These are phyloP conservation scores for Hondaea fermentalgiana DNA, from an alignment of 108 stramenopile genomes.

Conservation along the genomic window DNA sequence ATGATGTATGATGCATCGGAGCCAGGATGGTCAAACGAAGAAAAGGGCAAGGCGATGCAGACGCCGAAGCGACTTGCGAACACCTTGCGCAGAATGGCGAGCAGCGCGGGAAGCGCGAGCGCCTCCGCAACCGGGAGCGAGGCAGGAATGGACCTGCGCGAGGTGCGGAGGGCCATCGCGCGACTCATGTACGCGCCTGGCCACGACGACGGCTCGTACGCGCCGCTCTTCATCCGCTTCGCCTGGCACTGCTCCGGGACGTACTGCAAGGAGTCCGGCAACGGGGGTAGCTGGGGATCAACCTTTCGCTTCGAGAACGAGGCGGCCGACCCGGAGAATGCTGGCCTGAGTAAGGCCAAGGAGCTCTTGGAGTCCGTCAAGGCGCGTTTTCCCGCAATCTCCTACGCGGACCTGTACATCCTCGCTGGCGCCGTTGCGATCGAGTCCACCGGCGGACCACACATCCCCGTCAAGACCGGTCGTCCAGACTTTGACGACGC, in stretches of 20 bases:
- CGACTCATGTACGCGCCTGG: not conserved
- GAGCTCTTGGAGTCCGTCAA: constrained; percentile 73
- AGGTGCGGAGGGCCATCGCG: not conserved
- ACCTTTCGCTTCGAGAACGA: not conserved
- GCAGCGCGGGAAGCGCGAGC: not conserved
- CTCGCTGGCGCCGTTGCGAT: constrained; percentile 69
- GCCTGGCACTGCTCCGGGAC: not conserved
- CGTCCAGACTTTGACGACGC: constrained; percentile 58
- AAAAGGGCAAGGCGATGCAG: not conserved
- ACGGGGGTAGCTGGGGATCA: not conserved
- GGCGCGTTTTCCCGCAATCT: constrained; percentile 67
- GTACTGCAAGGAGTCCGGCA: not conserved
- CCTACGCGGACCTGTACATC: constrained; percentile 89
- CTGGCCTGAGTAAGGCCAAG: constrained; percentile 66
- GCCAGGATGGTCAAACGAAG: too few relatives aligned
- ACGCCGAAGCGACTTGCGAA: not conserved
- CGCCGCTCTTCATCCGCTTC: constrained; percentile 1
- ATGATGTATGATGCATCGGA: too few relatives aligned
- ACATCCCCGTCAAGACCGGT: constrained; percentile 64
- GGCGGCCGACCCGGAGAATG: constrained; percentile 65
- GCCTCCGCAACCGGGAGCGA: not conserved
- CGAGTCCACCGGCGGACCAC: constrained; percentile 65
- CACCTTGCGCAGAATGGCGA: not conserved
- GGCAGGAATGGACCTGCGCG: not conserved
- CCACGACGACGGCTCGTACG: not conserved